Evolutionary conservation across 306 rosid genomes (phyloP).

Genomic region (Quillaja saponaria): DNA sequence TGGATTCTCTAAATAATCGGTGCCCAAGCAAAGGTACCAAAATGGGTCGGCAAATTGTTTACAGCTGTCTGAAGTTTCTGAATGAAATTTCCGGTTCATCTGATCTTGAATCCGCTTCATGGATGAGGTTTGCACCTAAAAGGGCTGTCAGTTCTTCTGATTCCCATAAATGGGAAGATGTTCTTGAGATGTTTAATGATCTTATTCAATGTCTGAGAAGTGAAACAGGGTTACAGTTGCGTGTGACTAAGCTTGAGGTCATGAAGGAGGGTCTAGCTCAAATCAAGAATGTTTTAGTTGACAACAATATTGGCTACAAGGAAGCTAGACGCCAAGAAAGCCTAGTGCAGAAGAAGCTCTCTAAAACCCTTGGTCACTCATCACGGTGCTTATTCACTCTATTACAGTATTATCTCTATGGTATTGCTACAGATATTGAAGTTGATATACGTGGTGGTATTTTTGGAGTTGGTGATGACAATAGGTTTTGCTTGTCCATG

Average conservation of each 20-base stretch:
- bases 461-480: conserved; percentile 35
- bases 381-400: conserved; percentile 87
- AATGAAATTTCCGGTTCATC: conserved; percentile 34
- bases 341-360: conserved; percentile 72
- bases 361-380: conserved; percentile 76
- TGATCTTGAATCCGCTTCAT: conserved; percentile 59
- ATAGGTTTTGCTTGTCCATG: conserved; percentile 55
- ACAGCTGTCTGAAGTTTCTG: conserved; percentile 63
- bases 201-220: conserved; percentile 50
- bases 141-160: conserved; percentile 37
- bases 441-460: conserved; percentile 78
- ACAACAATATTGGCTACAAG: conserved; percentile 64
- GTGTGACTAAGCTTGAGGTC: conserved; percentile 58
- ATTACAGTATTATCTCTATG: conserved; percentile 59
- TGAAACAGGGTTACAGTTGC: conserved; percentile 46
- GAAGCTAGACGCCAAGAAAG: conserved; percentile 68
- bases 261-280: conserved; percentile 88
- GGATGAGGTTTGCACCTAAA: conserved; percentile 72
- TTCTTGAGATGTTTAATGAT: conserved; percentile 79
- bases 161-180: conserved; percentile 78
- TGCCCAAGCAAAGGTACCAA: conserved; percentile 40
- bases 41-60: conserved; percentile 70
- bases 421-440: conserved; percentile 66
- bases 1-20: conserved; percentile 43
- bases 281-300: conserved; percentile 67